Evolutionary conservation across 2,329 filamentous ascomycete species (phyloP).

Genomic region (Epichloe scottii): DNA sequence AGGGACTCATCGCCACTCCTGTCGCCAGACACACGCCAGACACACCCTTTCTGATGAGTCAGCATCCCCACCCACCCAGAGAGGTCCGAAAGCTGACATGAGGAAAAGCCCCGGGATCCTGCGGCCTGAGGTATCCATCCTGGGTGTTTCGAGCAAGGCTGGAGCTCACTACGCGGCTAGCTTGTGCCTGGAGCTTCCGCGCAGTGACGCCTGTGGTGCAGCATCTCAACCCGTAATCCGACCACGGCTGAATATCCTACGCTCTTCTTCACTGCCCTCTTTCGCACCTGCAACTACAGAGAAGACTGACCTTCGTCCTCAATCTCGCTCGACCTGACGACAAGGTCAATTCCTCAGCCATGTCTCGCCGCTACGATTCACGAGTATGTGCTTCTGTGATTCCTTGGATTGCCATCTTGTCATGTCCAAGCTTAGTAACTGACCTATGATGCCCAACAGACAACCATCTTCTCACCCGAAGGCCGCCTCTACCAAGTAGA

Average conservation of each 20-base stretch:
- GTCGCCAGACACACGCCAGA: no score
- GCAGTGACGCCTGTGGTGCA: constrained; percentile 8
- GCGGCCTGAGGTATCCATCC: constrained; percentile 6
- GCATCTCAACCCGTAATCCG: background rate
- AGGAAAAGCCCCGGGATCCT: no score
- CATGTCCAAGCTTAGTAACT: background rate
- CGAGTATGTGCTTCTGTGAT: constrained; percentile 49
- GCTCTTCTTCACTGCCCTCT: background rate
- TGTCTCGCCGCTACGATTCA: constrained; percentile 97
- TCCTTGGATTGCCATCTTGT: background rate
- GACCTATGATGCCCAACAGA: constrained; percentile 38
- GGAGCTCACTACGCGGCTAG: constrained; percentile 9
- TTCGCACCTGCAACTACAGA: background rate
- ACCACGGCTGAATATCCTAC: constrained; percentile 2
- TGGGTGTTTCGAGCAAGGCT: background rate
- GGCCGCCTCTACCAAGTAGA: constrained; percentile 98
- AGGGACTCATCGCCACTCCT: no score
- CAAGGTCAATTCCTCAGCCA: constrained; percentile 24
- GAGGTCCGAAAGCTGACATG: no score
- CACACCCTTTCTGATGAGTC: no score
- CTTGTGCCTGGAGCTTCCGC: constrained; percentile 11
- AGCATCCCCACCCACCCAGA: background rate
- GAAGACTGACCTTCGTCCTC: background rate
- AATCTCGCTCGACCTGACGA: background rate
- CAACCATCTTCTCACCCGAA: constrained; percentile 99